These are phyloP conservation scores for Skeletonema costatum DNA, from an alignment of 108 stramenopile genomes.

Conservation along the genomic window DNA sequence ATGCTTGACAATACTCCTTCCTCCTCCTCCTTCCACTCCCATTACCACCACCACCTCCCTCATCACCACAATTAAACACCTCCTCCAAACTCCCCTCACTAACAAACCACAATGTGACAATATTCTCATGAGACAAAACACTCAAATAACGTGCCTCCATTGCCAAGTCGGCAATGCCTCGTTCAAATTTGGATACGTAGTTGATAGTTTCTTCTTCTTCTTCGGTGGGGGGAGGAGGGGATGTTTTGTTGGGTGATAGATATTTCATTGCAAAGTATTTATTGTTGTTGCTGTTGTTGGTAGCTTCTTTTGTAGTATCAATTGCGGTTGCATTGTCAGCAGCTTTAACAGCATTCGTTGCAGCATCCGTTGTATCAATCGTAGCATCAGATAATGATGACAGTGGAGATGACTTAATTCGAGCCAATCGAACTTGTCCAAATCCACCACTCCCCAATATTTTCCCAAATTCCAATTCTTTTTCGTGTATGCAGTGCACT, in stretches of 20 bases:
- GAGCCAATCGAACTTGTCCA: not conserved
- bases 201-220: not conserved
- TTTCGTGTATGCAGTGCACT: not conserved
- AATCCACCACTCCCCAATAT: slow-evolving; percentile 14
- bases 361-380: not conserved
- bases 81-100: slow-evolving; percentile 15
- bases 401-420: not conserved
- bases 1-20: not conserved
- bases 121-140: slow-evolving; percentile 27
- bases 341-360: not conserved
- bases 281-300: not conserved
- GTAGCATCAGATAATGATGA: not conserved
- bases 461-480: not conserved
- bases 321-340: not conserved
- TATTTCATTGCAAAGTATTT: slow-evolving; percentile 29
- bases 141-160: slow-evolving; percentile 30
- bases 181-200: slow-evolving; percentile 7
- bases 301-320: not conserved
- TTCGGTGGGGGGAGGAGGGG: not conserved
- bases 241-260: slow-evolving; percentile 15
- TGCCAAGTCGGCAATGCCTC: slow-evolving; percentile 41
- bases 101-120: slow-evolving; percentile 18
- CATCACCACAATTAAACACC: slow-evolving; percentile 16
- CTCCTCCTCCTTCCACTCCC: not conserved
- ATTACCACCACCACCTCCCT: not conserved